Evolutionary conservation across 2,329 filamentous ascomycete species (phyloP).

Genomic region (Boeremia lycopersici): DNA sequence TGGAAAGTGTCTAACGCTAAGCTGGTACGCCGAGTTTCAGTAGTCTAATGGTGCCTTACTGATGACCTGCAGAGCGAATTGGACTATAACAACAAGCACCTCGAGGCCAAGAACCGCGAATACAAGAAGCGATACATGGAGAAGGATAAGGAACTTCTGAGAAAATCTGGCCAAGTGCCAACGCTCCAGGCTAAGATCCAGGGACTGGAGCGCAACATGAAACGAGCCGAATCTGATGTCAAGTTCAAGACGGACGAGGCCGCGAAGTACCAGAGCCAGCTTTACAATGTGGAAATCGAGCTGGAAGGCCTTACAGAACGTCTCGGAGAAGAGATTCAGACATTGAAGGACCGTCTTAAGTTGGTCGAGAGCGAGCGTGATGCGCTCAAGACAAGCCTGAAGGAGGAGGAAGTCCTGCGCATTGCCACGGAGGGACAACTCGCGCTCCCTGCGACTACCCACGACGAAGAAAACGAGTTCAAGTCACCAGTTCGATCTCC

Average conservation of each 20-base stretch:
- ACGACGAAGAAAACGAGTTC: conserved; percentile 65
- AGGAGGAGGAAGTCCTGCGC: conserved; percentile 74
- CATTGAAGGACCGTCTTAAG: conserved; percentile 66
- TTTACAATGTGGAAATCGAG: conserved; percentile 51
- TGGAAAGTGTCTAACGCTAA: conserved; percentile 34
- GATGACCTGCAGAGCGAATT: conserved; percentile 27
- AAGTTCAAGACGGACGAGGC: conserved; percentile 43
- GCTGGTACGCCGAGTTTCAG: conserved; percentile 25
- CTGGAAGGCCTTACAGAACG: conserved; percentile 67
- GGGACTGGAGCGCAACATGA: conserved; percentile 33
- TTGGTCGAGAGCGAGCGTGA: conserved; percentile 76
- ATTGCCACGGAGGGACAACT: conserved; percentile 75
- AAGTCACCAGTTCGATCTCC: conserved; percentile 63
- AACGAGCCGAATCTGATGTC: conserved; percentile 38
- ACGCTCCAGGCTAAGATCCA: conserved; percentile 39
- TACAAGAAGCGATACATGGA: conserved; percentile 36
- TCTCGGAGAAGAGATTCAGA: conserved; percentile 69
- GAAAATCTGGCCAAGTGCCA: conserved; percentile 28
- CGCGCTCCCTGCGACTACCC: conserved; percentile 62
- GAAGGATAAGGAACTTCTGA: conserved; percentile 33
- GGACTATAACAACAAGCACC: conserved; percentile 28
- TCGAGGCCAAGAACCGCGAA: conserved; percentile 34
- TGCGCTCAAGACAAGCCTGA: conserved; percentile 71
- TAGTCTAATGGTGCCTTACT: neutral
- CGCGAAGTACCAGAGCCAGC: conserved; percentile 48